A percentile compares a stretch with the other conserved stretches of the same genome.
phyloP scores from a whole-genome alignment of 805 yeast genomes.

The Tetrapisispora fleetii region DNA sequence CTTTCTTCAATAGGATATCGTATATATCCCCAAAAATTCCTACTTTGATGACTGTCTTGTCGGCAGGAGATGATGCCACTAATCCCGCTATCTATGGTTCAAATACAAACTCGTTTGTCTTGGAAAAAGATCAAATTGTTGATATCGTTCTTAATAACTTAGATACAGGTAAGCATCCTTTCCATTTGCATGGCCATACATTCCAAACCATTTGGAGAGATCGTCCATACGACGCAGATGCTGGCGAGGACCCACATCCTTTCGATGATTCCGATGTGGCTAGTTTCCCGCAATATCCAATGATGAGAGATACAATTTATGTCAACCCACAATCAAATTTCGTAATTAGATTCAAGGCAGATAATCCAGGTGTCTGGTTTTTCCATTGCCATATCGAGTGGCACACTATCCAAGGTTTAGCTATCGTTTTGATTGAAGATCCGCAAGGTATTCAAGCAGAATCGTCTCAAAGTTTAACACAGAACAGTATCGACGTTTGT shows the following conservation, averaged over 20 bases:
- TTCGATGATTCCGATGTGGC: constrained; percentile 49
- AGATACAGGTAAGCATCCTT: constrained; percentile 93
- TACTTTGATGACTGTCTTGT: constrained; percentile 63
- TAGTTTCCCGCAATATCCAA: constrained; percentile 50
- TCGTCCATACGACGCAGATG: constrained; percentile 43
- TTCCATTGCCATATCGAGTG: constrained; percentile 89
- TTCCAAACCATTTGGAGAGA: constrained; percentile 80
- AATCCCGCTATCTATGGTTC: constrained; percentile 57
- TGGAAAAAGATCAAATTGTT: constrained; percentile 45
- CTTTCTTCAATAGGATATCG: constrained; percentile 87
- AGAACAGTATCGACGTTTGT: constrained; percentile 54
- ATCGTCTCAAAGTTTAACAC: constrained; percentile 47
- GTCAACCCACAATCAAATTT: constrained; percentile 60
- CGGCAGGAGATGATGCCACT: constrained; percentile 53
- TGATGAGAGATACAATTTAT: constrained; percentile 60
- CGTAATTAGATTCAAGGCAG: constrained; percentile 64
- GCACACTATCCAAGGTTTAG: constrained; percentile 77
- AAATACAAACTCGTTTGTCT: constrained; percentile 65
- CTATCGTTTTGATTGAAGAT: constrained; percentile 61
- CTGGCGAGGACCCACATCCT: constrained; percentile 39
- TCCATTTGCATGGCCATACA: constrained; percentile 86
- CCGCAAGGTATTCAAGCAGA: constrained; percentile 44
- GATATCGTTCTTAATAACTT: constrained; percentile 77
- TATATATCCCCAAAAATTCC: constrained; percentile 81
- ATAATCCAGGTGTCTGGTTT: constrained; percentile 90